Percentiles rank a stretch among this genome's conserved stretches.
These are phyloP conservation scores for Vicia sativa DNA, from an alignment of 306 rosid species.

Conservation along the genomic window DNA sequence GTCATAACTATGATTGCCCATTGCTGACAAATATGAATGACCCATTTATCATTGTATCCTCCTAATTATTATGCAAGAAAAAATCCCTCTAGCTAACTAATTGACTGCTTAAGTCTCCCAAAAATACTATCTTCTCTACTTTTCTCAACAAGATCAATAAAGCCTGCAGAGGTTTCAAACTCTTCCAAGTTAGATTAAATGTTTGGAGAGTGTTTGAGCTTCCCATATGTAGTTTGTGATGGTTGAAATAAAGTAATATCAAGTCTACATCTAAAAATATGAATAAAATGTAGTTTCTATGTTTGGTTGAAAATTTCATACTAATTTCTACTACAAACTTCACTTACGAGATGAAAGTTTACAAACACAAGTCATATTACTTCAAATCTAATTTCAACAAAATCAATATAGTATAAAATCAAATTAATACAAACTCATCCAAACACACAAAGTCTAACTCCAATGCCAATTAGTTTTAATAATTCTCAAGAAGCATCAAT, in stretches of 20 bases:
- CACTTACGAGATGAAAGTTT: no score
- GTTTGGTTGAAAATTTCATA: no score
- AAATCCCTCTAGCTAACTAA: neutral
- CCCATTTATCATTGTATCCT: neutral
- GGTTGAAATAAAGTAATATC: neutral
- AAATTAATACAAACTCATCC: no score
- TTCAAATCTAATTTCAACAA: no score
- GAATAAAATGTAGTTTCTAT: no score
- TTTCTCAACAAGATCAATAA: neutral
- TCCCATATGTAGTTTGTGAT: neutral
- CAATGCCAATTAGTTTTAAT: no score
- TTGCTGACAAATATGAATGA: conserved; percentile 3
- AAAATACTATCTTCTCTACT: neutral
- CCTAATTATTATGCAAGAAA: neutral
- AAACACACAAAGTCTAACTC: no score
- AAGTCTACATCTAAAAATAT: neutral
- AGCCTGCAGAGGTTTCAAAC: conserved; percentile 16
- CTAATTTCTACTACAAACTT: no score
- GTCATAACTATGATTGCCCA: neutral
- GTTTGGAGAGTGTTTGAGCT: neutral
- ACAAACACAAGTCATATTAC: no score
- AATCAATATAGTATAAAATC: no score
- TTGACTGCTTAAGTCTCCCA: conserved; percentile 1
- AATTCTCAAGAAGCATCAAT: no score
- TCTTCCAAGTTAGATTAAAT: conserved; percentile 18